Base-by-base conservation (phyloP, 1,284 basidiomycete genomes). In the Acaromyces ingoldii region DNA sequence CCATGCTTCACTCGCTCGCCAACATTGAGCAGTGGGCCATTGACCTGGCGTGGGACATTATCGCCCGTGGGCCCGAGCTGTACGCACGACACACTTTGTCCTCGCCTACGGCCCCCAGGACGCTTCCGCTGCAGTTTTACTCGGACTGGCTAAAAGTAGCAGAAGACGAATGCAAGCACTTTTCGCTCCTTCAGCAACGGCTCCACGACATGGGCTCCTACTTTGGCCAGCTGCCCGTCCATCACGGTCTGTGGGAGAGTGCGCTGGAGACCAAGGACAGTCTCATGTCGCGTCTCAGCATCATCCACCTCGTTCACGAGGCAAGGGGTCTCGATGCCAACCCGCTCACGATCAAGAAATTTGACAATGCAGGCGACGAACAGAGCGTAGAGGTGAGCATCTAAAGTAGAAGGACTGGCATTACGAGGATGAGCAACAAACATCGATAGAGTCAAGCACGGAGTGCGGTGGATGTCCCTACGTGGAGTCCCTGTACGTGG, bases 1-100 rank as follows among this genome's bases (percentile, higher is more conserved):
- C 84, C 4, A 82, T 90, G 82, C 77, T 91, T 19, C 81, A 90
- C 77, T 87, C 88, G 1, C 78, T 91, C 4, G 89, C 89, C 1
- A 90, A 90, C 72, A 90, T 93, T 48, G 89, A 91, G 67, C 89
- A 90, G 70, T 93, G 88, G 86, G 89, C 89, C 15, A 72, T 76
- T 28, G 74, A 77, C 48, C 60, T 77, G n/a, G 71, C 76, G 1
- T 75, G 70, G 57, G 73, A 76, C 67, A 89, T 89, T 57, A 88
- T 90, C 67, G 88, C 84, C 2, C 82, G 88, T 11, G 67, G 59
- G 10, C 64, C 66, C 25, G 50, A 59, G 24, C 58, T 72, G 15
- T 68, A 60, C 25, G 70, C 68, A 1, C 36, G 37, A 2, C 57
- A 60, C 45, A 58, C 57, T 22, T n/a, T n/a, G n/a, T n/a, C n/a